These are phyloP conservation scores for Persicaria tinctoria DNA, from an alignment of 148 eudicot species.

Conservation along the genomic window DNA sequence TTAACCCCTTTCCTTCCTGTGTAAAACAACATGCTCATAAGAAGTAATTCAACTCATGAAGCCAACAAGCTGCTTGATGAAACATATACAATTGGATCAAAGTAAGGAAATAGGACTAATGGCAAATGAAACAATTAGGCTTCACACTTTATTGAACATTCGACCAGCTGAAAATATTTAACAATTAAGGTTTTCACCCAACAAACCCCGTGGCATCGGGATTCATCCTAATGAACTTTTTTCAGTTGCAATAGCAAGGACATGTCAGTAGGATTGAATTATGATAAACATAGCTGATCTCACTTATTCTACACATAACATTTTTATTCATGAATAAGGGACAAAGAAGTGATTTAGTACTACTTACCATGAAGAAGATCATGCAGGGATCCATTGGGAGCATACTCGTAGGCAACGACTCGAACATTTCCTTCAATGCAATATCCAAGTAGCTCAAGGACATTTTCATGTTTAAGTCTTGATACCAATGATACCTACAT, in stretches of 20 bases:
- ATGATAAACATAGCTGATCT: background rate
- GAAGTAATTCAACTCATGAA: background rate
- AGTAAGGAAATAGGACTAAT: background rate
- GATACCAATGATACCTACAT: conserved; percentile 66
- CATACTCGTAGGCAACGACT: conserved; percentile 69
- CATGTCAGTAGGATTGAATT: background rate
- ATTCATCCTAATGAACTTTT: too few species aligned
- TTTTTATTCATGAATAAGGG: background rate
- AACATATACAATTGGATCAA: background rate
- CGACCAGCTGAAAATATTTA: background rate
- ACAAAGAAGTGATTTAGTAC: background rate
- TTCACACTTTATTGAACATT: background rate
- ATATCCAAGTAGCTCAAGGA: conserved; percentile 68
- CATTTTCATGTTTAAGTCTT: conserved; percentile 63
- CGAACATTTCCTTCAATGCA: conserved; percentile 53
- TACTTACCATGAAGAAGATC: conserved; percentile 73
- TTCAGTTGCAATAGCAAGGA: too few species aligned
- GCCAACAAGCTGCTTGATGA: background rate
- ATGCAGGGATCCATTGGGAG: conserved; percentile 75
- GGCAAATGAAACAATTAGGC: background rate
- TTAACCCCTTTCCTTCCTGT: conserved; percentile 74
- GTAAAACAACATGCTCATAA: background rate
- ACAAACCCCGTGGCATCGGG: too few species aligned
- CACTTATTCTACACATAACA: background rate
- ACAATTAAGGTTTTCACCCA: too few species aligned